A percentile compares a stretch with the other conserved stretches of the same genome.
phyloP scores from a whole-genome alignment of 306 rosid genomes.

The Gynostemma pentaphyllum region DNA sequence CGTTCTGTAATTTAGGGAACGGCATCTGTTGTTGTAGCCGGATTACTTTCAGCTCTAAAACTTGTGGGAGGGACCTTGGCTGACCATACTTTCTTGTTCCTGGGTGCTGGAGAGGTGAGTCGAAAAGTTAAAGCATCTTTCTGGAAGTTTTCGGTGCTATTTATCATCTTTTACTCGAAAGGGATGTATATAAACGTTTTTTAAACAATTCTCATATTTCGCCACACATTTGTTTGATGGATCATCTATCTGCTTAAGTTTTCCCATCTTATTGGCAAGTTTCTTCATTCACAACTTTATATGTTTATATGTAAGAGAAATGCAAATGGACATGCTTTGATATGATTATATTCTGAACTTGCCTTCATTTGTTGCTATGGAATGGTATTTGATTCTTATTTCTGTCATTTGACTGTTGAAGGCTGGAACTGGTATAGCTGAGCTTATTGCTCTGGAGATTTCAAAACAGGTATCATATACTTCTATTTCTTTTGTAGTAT shows the following conservation, averaged over 20 bases:
- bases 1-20: slow-evolving; percentile 56
- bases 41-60: slow-evolving; percentile 76
- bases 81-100: slow-evolving; percentile 86
- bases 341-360: neutral
- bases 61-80: slow-evolving; percentile 71
- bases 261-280: neutral
- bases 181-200: no score
- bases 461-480: slow-evolving; percentile 75
- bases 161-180: no score
- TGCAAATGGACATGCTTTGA: neutral
- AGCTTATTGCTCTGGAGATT: slow-evolving; percentile 89
- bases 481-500: neutral
- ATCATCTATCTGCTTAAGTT: neutral
- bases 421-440: slow-evolving; percentile 99
- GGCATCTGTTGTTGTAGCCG: slow-evolving; percentile 93
- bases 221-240: neutral
- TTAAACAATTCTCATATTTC: neutral
- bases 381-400: slow-evolving; percentile 19
- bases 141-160: neutral
- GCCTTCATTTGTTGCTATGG: neutral
- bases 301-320: neutral
- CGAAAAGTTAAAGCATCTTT: neutral
- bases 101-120: slow-evolving; percentile 97
- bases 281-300: neutral
- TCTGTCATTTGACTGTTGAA: slow-evolving; percentile 31